These are phyloP conservation scores for Hemerocallis citrina DNA, from an alignment of 106 monocot genomes.

Conservation along the genomic window DNA sequence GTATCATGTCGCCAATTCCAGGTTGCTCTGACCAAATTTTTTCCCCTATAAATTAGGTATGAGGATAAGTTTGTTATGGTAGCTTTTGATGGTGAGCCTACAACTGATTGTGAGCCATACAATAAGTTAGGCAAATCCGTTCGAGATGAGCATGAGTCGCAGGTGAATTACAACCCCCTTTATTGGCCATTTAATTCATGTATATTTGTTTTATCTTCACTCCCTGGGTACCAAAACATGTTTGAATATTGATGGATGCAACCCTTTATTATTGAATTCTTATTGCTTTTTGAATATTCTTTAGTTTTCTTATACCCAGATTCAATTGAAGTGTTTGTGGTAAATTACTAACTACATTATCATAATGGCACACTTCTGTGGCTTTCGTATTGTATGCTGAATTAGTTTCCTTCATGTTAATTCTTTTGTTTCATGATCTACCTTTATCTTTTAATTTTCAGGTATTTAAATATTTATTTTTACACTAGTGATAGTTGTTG, in stretches of 20 bases:
- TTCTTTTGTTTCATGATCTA: no score
- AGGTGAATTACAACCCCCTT: slow-evolving; percentile 26
- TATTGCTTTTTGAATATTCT: no score
- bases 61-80: slow-evolving; percentile 78
- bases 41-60: slow-evolving; percentile 28
- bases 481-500: no score
- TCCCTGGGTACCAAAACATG: no score
- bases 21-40: background rate
- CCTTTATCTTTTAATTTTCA: no score
- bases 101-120: slow-evolving; percentile 70
- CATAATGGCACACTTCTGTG: no score
- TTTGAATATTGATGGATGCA: no score
- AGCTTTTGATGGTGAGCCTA: slow-evolving; percentile 82
- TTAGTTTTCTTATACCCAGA: background rate
- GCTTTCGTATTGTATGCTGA: no score
- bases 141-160: slow-evolving; percentile 66
- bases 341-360: no score
- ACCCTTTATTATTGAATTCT: no score
- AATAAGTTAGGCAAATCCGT: slow-evolving; percentile 55
- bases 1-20: background rate
- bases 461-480: no score
- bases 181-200: background rate
- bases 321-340: background rate
- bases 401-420: no score
- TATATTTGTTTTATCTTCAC: background rate